Evolutionary conservation across 2,329 filamentous ascomycete genomes (phyloP).

Genomic region (Biscogniauxia mediterranea): DNA sequence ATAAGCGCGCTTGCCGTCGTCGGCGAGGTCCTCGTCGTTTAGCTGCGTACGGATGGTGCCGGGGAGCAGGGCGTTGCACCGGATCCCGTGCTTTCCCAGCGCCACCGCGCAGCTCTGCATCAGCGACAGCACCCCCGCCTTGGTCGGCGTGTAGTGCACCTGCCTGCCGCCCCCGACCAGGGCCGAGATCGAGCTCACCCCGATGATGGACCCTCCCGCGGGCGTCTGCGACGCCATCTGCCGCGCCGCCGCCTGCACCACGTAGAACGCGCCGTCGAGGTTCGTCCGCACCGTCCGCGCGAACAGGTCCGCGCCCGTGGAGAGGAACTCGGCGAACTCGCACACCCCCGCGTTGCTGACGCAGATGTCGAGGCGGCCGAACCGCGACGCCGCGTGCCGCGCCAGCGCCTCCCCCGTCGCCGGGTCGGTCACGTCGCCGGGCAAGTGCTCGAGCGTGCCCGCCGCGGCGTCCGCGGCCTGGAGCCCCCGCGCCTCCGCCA

Average conservation of each 20-base stretch:
- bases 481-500: constrained; percentile 50
- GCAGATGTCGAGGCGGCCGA: constrained; percentile 69
- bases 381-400: constrained; percentile 58
- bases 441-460: constrained; percentile 62
- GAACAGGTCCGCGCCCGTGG: constrained; percentile 69
- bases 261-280: constrained; percentile 84
- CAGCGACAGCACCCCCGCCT: constrained; percentile 75
- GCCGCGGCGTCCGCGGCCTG: constrained; percentile 42
- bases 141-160: constrained; percentile 86
- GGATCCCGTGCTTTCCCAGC: constrained; percentile 70
- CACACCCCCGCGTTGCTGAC: constrained; percentile 89
- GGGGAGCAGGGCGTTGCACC: constrained; percentile 81
- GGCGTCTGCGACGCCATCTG: constrained; percentile 72
- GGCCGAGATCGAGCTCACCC: constrained; percentile 69
- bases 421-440: constrained; percentile 75
- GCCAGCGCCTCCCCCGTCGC: constrained; percentile 70
- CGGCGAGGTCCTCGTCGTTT: constrained; percentile 77
- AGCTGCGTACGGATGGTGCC: constrained; percentile 82
- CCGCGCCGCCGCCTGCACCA: constrained; percentile 78
- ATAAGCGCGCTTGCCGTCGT: constrained; percentile 69
- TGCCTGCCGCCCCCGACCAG: constrained; percentile 76
- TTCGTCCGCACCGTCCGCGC: constrained; percentile 73
- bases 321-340: constrained; percentile 82
- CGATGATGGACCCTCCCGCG: constrained; percentile 76
- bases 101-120: constrained; percentile 84